Evolutionary conservation across 129 eudicot genomes (phyloP), one percentile per base, ranked within the genome.

Genomic region (Ambrosia trifida): DNA sequence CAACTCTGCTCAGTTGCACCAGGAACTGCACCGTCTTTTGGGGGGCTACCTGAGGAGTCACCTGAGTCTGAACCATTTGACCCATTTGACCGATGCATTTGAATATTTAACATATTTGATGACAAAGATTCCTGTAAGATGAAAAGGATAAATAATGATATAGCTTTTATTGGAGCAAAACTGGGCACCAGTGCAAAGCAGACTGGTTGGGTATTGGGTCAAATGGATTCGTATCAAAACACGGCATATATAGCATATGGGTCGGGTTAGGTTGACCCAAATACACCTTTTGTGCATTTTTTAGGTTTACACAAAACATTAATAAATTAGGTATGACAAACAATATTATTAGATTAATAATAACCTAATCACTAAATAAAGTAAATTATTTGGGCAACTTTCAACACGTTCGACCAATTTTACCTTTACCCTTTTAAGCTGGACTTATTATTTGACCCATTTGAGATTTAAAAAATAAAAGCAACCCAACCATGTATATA

Each of bases 61-160:
- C 69, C 86, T 0, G 79, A 77, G 40, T 76, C 88, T 68, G 83
- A 83, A 57, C 75, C 88, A 71, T 81, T 81, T 63, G 85, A 75
- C 64, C 75, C 88, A 71, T 81, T 81, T 63, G 85, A 75, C 64
- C 61, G 75, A 67, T 78, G 77, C 50, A 79, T 66, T 80, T 85
- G 85, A 35, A 88, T 74, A 81, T 83, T 88, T 65, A 85, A 75
- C 68, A 85, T 66, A 76, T 57, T 82, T 4, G 85, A 78, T 11
- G 83, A 78, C 47, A 74, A 79, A 73, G 82, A 80, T 50, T 88
- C 91, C 78, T 85, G 87, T 13, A 68, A 35, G 11, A 80, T 8
- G 10, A 13, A 6, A 60, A 61, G 38, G 38, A 12, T 16, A 60
- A 43, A 43, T 61, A 45, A 58, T 30, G 38, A 56, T 41, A 11